These are phyloP conservation scores for Cicer pinnatifidum DNA, from an alignment of 306 rosid species.

Conservation along the genomic window DNA sequence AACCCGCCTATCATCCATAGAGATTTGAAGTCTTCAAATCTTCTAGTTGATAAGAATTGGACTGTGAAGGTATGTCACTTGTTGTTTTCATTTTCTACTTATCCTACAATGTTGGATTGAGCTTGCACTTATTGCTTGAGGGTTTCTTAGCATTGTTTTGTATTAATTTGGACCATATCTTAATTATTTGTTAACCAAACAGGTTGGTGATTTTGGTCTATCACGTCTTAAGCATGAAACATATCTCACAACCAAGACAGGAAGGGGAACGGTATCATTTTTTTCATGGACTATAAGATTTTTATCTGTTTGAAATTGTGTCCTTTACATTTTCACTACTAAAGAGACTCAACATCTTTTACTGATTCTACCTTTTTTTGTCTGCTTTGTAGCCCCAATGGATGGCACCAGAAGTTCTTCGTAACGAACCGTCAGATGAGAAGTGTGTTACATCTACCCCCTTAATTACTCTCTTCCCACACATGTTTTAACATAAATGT, in stretches of 20 bases:
- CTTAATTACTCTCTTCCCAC: conserved; percentile 20
- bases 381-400: conserved; percentile 86
- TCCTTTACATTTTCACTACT: conserved; percentile 10
- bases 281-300: conserved; percentile 2
- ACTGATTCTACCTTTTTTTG: conserved; percentile 39
- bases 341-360: conserved; percentile 24
- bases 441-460: conserved; percentile 62
- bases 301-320: conserved; percentile 33
- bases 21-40: conserved; percentile 96
- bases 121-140: conserved; percentile 21
- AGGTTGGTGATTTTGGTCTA: conserved; percentile 99
- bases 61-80: conserved; percentile 79
- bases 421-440: conserved; percentile 95
- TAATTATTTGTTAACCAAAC: conserved; percentile 42
- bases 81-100: conserved; percentile 17
- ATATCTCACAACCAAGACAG: conserved; percentile 87
- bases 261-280: conserved; percentile 87
- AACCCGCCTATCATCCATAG: conserved; percentile 96
- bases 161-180: conserved; percentile 34
- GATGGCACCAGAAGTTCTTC: conserved; percentile 99
- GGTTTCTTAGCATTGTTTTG: conserved; percentile 18
- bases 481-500: conserved; percentile 7
- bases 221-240: conserved; percentile 94
- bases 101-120: conserved; percentile 29
- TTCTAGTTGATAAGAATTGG: conserved; percentile 93